These are phyloP conservation scores for Drechslerella dactyloides DNA, from an alignment of 2,329 filamentous ascomycete species.

Conservation along the genomic window DNA sequence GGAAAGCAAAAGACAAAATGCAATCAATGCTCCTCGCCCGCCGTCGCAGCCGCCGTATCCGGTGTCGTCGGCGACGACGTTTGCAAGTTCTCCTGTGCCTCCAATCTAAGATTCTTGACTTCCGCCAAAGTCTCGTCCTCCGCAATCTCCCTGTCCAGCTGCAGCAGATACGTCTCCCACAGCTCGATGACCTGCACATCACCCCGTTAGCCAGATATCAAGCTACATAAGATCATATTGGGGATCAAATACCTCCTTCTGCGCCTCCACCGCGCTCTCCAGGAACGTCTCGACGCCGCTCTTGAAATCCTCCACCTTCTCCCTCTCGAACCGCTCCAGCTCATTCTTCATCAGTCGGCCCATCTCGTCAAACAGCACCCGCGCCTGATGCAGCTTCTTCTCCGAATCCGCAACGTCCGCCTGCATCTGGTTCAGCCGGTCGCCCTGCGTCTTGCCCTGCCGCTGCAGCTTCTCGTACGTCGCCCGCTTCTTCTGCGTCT, in stretches of 20 bases:
- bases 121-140: slow-evolving; percentile 61
- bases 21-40: slow-evolving; percentile 13
- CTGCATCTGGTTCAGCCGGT: slow-evolving; percentile 87
- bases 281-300: slow-evolving; percentile 96
- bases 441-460: slow-evolving; percentile 94
- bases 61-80: slow-evolving; percentile 16
- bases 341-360: slow-evolving; percentile 88
- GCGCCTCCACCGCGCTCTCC: slow-evolving; percentile 94
- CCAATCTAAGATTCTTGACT: slow-evolving; percentile 40
- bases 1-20: background rate
- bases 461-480: slow-evolving; percentile 93
- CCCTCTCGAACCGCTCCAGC: slow-evolving; percentile 89
- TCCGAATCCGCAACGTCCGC: slow-evolving; percentile 96
- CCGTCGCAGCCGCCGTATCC: slow-evolving; percentile 36
- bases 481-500: slow-evolving; percentile 82
- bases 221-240: too few species aligned
- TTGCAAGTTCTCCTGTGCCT: slow-evolving; percentile 31
- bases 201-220: slow-evolving; percentile 7
- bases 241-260: slow-evolving; percentile 79
- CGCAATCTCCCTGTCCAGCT: slow-evolving; percentile 91
- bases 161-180: slow-evolving; percentile 98
- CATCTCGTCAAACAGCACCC: slow-evolving; percentile 96
- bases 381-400: slow-evolving; percentile 85
- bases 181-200: slow-evolving; percentile 72
- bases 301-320: slow-evolving; percentile 99